Conservation (phyloP, 2,329 filamentous ascomycete species). For the Tolypocladium album region DNA sequence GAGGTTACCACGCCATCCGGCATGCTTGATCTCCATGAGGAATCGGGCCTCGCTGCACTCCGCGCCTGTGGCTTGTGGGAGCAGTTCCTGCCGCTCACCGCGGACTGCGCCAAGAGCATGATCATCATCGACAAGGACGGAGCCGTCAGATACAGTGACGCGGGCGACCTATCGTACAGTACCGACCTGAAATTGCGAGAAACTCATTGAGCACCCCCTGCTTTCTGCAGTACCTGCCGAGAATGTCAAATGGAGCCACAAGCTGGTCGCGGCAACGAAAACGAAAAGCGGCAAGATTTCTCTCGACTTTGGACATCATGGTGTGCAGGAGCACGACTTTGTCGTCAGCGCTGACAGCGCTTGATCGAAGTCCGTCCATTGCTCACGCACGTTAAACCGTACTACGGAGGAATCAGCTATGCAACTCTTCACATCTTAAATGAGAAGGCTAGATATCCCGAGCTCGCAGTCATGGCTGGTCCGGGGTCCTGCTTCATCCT, state of each 20-base stretch:
- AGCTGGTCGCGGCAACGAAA: constrained; percentile 15
- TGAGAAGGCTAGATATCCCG: constrained; percentile 22
- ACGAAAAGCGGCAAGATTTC: constrained; percentile 1
- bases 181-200: constrained; percentile 28
- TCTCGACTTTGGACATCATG: constrained; percentile 12
- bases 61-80: constrained; percentile 31
- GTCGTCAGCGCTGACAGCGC: constrained; percentile 10
- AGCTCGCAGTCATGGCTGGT: constrained; percentile 27
- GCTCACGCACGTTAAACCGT: constrained; percentile 22
- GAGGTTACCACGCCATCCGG: constrained; percentile 22
- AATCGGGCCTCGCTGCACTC: constrained; percentile 33
- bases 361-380: constrained; percentile 21
- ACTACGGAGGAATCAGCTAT: constrained; percentile 26
- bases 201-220: constrained; percentile 22
- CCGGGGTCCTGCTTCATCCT: constrained; percentile 23
- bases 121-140: constrained; percentile 15
- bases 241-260: constrained; percentile 17
- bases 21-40: constrained; percentile 37
- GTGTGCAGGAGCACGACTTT: constrained; percentile 6
- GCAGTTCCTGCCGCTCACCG: constrained; percentile 28
- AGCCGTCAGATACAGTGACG: constrained; percentile 9
- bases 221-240: constrained; percentile 16
- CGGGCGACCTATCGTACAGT: constrained; percentile 7
- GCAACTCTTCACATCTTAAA: constrained; percentile 23
- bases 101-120: constrained; percentile 10